Conservation (phyloP, 1,284 basidiomycete genomes). For the Sporisorium reilianum region DNA sequence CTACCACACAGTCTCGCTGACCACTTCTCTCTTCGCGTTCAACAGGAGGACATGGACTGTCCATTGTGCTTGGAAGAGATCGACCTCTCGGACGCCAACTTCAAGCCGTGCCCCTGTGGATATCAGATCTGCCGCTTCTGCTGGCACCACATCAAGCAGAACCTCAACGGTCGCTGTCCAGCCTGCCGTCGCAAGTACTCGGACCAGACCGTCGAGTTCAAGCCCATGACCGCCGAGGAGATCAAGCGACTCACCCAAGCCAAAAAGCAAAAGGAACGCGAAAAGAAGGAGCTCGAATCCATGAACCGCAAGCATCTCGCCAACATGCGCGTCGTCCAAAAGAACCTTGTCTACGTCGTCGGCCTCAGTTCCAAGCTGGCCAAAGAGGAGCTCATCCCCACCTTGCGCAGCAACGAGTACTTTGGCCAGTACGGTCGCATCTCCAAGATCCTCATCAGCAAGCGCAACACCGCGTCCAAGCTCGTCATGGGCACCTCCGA, state of each 20-base stretch:
- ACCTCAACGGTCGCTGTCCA: constrained; percentile 95
- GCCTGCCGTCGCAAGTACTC: constrained; percentile 95
- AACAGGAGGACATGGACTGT: constrained; percentile 92
- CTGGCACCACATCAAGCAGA: constrained; percentile 97
- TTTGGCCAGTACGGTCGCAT: constrained; percentile 99
- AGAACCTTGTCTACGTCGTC: constrained; percentile 95
- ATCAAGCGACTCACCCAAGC: constrained; percentile 94
- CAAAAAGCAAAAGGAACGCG: constrained; percentile 94
- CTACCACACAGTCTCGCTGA: neutral
- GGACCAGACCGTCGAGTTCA: constrained; percentile 93
- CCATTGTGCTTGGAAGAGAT: constrained; percentile 98
- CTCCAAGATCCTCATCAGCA: constrained; percentile 91
- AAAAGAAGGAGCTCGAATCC: constrained; percentile 92
- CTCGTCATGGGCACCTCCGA: constrained; percentile 72
- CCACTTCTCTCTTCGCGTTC: neutral
- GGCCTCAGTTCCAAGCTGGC: constrained; percentile 91
- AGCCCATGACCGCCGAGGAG: constrained; percentile 93
- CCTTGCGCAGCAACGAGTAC: constrained; percentile 93
- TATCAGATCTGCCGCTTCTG: constrained; percentile 99
- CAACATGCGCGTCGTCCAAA: constrained; percentile 95
- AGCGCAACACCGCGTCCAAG: constrained; percentile 81
- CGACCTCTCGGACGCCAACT: constrained; percentile 98
- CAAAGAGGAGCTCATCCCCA: constrained; percentile 96
- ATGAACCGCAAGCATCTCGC: constrained; percentile 88
- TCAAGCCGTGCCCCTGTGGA: constrained; percentile 98